Conservation (phyloP, 2,329 filamentous ascomycete species). For the Scleromitrula shiraiana region DNA sequence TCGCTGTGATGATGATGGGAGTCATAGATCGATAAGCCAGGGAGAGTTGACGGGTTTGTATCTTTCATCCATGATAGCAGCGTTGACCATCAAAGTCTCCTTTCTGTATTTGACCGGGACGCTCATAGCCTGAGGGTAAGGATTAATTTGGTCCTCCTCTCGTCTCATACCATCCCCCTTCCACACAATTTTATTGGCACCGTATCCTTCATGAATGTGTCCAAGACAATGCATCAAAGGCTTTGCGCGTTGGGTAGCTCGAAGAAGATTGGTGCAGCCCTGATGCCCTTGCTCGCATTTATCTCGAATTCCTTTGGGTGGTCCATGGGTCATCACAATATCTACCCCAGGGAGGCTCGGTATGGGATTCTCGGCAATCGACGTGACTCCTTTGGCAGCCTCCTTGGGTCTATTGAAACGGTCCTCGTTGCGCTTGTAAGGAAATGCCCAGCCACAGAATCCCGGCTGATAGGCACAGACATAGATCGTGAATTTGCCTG, state of each 20-base stretch:
- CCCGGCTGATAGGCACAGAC: conserved; percentile 29
- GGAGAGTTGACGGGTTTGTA: conserved; percentile 39
- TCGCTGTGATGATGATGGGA: too few relatives aligned
- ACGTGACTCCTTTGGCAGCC: conserved; percentile 9
- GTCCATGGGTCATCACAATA: conserved; percentile 54
- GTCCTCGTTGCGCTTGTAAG: conserved; percentile 23
- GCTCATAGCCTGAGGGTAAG: conserved; percentile 29
- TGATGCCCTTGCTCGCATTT: conserved; percentile 47
- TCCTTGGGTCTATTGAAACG: conserved; percentile 21
- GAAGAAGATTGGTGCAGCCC: conserved; percentile 48
- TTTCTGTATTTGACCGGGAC: conserved; percentile 30
- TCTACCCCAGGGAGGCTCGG: conserved; percentile 42
- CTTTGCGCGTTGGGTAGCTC: conserved; percentile 40
- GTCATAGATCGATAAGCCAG: too few relatives aligned
- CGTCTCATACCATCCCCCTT: conserved; percentile 20
- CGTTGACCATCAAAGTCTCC: conserved; percentile 54
- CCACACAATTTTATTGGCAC: conserved; percentile 46
- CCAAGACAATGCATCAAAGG: conserved; percentile 53
- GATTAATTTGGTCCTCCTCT: conserved; percentile 28
- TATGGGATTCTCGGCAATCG: conserved; percentile 23
- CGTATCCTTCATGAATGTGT: conserved; percentile 56
- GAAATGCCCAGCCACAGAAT: conserved; percentile 26
- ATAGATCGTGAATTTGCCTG: conserved; percentile 28
- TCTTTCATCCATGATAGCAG: conserved; percentile 40
- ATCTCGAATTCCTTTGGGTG: conserved; percentile 44